Evolutionary conservation across 192 early-diverging fungal species (phyloP), one percentile per base, ranked within the genome.

Genomic region (Lobulomyces angularis): DNA sequence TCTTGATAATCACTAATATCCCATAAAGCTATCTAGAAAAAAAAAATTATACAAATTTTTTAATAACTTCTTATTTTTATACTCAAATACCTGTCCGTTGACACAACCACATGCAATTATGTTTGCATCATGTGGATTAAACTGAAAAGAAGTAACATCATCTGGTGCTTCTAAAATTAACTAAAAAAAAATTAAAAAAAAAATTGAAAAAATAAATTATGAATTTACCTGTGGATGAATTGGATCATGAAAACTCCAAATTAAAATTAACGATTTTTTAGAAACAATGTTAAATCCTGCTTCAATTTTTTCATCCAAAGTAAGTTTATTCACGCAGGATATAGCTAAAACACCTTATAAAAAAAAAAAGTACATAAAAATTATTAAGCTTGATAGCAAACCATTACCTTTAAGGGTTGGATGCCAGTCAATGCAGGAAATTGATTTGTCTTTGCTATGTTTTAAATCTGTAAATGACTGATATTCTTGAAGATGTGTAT

Each of bases 161-260:
- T 78, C 75, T 7, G 73, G 74, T 5, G 73, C 73, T 55, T 78
- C 75, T 34, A 78, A 40, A 9, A 78, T 69, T 1, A 78, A 44
- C 59, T 71, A 38, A 14, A 20, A 8, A 16, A 12, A 0, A 11
- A 24, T 2, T 45, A 17, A 12, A 21, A n/a, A 6, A 35, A 35
- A 26, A 32, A 0, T 24, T 44, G n/a, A 55, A 50, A 1, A 12
- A 16, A 18, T 21, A 52, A 0, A 18, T 32, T 43, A 33, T 14
- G 21, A 14, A 37, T 9, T 11, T 24, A 61, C 61, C 46, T 64
- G 67, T 12, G 75, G 75, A 59, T 77, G 69, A 33, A 78, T 78
- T 0, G 75, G 75, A 41, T 78, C 75, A 29, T 67, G 56, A 40
- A 78, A 77, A 46, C 64, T 75, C 75, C 75, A 78, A 6, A 78